Evolutionary conservation across 2,329 filamentous ascomycete genomes (phyloP).

Genomic region (Aspergillus unguis): DNA sequence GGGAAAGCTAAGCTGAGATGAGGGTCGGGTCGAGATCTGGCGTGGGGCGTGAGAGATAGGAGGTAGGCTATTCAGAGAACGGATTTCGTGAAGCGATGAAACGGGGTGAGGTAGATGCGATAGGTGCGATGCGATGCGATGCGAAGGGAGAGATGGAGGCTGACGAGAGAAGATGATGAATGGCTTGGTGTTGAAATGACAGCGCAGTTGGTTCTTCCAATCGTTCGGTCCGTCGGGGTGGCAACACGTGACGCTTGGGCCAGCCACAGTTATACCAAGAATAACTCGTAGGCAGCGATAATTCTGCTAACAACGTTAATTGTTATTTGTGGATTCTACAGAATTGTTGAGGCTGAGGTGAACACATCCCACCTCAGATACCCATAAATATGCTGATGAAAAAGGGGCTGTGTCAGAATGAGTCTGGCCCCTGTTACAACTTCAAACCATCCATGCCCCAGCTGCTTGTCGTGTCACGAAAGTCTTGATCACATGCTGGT

Average conservation of each 20-base stretch:
- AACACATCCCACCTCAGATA: background rate
- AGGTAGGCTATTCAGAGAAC: background rate
- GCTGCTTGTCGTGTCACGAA: background rate
- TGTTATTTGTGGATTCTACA: background rate
- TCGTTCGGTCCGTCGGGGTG: conserved; percentile 26
- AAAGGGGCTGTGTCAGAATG: background rate
- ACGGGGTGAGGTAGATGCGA: conserved; percentile 7
- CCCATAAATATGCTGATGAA: too few species aligned
- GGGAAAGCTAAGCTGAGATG: conserved; percentile 1
- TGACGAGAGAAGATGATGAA: conserved; percentile 25
- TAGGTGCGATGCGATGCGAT: conserved; percentile 6
- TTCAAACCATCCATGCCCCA: background rate
- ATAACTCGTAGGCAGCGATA: conserved; percentile 8
- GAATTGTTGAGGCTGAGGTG: background rate
- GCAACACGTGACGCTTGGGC: conserved; percentile 23
- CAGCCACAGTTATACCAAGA: conserved; percentile 12
- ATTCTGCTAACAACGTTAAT: conserved; percentile 7
- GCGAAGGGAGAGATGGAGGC: conserved; percentile 16
- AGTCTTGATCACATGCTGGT: background rate
- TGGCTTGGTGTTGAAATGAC: conserved; percentile 25
- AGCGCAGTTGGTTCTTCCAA: conserved; percentile 12
- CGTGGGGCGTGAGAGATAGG: background rate
- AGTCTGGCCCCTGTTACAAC: background rate
- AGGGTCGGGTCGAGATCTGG: background rate
- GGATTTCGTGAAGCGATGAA: background rate